Evolutionary conservation across 306 rosid genomes (phyloP).

Genomic region (Arachis hypogaea): DNA sequence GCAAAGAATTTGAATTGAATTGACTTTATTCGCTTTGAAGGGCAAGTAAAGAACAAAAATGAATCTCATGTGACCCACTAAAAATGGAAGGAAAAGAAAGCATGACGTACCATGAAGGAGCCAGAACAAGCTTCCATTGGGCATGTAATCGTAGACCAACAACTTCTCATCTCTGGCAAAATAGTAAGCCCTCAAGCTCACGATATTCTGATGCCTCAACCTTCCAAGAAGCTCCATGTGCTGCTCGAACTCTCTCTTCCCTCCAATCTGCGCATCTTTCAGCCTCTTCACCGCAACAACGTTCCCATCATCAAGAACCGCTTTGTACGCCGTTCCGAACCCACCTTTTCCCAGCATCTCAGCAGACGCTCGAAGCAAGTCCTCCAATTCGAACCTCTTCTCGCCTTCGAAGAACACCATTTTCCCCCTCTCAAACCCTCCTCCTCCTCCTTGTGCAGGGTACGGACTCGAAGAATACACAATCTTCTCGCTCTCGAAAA

Average conservation of each 20-base stretch:
- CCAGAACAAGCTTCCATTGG: constrained; percentile 92
- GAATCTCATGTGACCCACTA: background rate
- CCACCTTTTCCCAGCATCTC: constrained; percentile 99
- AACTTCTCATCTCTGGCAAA: constrained; percentile 88
- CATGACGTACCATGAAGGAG: constrained; percentile 77
- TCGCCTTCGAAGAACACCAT: constrained; percentile 97
- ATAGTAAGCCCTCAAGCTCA: constrained; percentile 83
- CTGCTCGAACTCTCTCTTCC: constrained; percentile 87
- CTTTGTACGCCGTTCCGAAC: constrained; percentile 97
- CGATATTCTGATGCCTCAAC: constrained; percentile 65
- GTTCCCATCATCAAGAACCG: constrained; percentile 85
- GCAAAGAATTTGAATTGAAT: background rate
- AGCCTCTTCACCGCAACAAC: constrained; percentile 94
- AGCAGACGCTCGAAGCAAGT: constrained; percentile 90
- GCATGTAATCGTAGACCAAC: constrained; percentile 90
- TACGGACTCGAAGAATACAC: constrained; percentile 89
- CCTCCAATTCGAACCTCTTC: constrained; percentile 82
- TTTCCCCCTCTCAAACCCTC: constrained; percentile 70
- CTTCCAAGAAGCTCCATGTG: constrained; percentile 87
- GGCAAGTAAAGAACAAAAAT: constrained; percentile 26
- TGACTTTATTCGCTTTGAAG: constrained; percentile 13
- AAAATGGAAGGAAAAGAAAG: background rate
- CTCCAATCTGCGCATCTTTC: constrained; percentile 80
- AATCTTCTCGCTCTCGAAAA: constrained; percentile 77
- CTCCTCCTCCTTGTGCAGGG: constrained; percentile 52